Conservation (phyloP, 768 basidiomycete species). For the Pisolithus orientalis region DNA sequence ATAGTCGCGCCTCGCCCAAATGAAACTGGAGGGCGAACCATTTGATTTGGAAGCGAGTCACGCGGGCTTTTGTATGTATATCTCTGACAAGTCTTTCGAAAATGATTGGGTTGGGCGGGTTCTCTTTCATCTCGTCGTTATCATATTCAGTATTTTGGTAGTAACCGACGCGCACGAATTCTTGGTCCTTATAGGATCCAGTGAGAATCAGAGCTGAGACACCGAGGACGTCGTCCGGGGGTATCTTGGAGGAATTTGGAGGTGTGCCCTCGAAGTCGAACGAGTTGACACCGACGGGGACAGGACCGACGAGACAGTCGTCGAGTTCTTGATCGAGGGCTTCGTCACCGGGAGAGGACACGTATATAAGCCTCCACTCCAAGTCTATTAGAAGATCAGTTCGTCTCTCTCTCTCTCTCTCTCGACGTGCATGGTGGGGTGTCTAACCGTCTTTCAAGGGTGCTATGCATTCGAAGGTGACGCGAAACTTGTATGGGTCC, state of each 20-base stretch:
- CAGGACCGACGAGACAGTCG: slow-evolving; percentile 94
- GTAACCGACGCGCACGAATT: slow-evolving; percentile 99
- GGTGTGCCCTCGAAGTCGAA: slow-evolving; percentile 93
- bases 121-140: slow-evolving; percentile 83
- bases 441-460: slow-evolving; percentile 76
- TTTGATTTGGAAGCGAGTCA: slow-evolving; percentile 88
- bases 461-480: slow-evolving; percentile 96
- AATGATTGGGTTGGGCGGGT: slow-evolving; percentile 58
- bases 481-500: slow-evolving; percentile 87
- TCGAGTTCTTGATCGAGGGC: slow-evolving; percentile 96
- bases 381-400: slow-evolving; percentile 52
- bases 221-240: slow-evolving; percentile 85
- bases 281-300: slow-evolving; percentile 93
- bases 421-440: neutral
- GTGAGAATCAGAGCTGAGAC: slow-evolving; percentile 97
- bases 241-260: slow-evolving; percentile 80
- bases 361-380: slow-evolving; percentile 97
- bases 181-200: slow-evolving; percentile 92
- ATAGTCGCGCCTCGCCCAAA: neutral
- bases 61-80: slow-evolving; percentile 86
- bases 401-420: neutral
- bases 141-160: slow-evolving; percentile 99
- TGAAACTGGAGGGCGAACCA: slow-evolving; percentile 43
- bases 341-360: slow-evolving; percentile 87
- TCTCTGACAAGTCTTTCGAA: slow-evolving; percentile 82